Evolutionary conservation across 164 flowering plant genomes (phyloP), one percentile per base, ranked within the genome.

Genomic region (Vitis rotundifolia): DNA sequence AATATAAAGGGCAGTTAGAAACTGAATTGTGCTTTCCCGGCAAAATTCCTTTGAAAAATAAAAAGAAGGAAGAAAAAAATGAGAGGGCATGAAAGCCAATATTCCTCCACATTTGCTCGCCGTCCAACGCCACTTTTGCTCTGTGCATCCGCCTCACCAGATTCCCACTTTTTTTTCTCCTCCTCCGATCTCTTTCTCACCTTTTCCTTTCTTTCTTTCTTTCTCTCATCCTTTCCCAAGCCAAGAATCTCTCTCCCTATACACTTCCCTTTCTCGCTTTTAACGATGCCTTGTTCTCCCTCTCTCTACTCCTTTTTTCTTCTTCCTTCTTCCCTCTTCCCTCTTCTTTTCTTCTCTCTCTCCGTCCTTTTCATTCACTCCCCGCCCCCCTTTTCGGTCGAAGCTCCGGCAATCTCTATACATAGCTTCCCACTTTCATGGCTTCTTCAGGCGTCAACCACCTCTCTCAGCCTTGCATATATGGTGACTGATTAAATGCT

Each of bases 241-340:
- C 85, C 84, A 86, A 87, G 91, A 83, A 87, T 89, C 89, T 83
- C 82, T 76, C 49, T 63, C 53, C 74, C 78, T 65, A 54, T 59
- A 13, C 71, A 28, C 67, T 77, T 29, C 54, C 70, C 65, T 48
- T 57, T 56, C 53, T 54, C 22, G 22, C 26, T 66, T 59, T 59
- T 64, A 53, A 37, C 68, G 59, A 66, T 55, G 61, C 6, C 50
- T 55, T 29, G 11, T 53, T 53, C 54, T 49, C 60, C 67, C 70
- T 68, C 66, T 73, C 68, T 68, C 77, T 75, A 8, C 26, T 73
- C 82, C 68, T 54, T 79, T 78, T 78, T 80, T 51, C 50, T 67
- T 26, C 13, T 11, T n/a, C 26, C 19, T 31, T 37, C 44, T 64
- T 68, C 78, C 54, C 13, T 37, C 44, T 64, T 68, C 78, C 54